Evolutionary conservation across 768 basidiomycete genomes (phyloP).

Genomic region (Floccularia luteovirens): DNA sequence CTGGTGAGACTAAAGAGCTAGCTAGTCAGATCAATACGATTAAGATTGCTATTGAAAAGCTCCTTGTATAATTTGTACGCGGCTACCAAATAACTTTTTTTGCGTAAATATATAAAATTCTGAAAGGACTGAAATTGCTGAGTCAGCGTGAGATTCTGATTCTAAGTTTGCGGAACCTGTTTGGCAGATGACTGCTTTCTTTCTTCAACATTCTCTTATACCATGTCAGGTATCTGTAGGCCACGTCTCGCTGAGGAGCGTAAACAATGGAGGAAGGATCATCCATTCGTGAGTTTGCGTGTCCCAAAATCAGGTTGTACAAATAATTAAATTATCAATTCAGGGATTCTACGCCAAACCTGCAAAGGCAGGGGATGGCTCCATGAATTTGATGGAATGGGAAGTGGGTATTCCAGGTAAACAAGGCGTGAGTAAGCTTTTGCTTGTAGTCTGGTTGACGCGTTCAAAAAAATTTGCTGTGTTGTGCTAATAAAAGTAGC

Average conservation of each 20-base stretch:
- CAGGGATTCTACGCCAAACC: constrained; percentile 98
- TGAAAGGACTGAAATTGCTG: neutral
- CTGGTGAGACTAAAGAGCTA: constrained; percentile 89
- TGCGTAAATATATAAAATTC: neutral
- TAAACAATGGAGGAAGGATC: constrained; percentile 98
- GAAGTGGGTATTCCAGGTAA: constrained; percentile 99
- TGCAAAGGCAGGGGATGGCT: constrained; percentile 81
- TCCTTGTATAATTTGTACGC: constrained; percentile 29
- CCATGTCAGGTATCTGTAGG: constrained; percentile 89
- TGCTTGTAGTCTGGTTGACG: constrained; percentile 3
- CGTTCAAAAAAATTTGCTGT: constrained; percentile 5
- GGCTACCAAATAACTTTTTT: neutral
- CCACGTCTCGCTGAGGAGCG: constrained; percentile 92
- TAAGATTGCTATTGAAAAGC: constrained; percentile 77
- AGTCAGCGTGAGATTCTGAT: neutral
- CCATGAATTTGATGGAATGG: constrained; percentile 97
- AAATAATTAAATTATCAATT: neutral
- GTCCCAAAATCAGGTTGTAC: neutral
- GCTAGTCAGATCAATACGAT: constrained; percentile 82
- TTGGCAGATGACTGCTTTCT: neutral
- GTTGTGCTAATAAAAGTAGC: constrained; percentile 1
- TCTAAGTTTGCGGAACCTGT: neutral
- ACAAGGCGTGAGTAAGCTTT: constrained; percentile 49
- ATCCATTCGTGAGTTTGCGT: constrained; percentile 78
- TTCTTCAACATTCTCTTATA: neutral